Evolutionary conservation across 1,284 basidiomycete species (phyloP), one percentile per base, ranked within the genome.

Genomic region (Erythrobasidium hasegawianum): DNA sequence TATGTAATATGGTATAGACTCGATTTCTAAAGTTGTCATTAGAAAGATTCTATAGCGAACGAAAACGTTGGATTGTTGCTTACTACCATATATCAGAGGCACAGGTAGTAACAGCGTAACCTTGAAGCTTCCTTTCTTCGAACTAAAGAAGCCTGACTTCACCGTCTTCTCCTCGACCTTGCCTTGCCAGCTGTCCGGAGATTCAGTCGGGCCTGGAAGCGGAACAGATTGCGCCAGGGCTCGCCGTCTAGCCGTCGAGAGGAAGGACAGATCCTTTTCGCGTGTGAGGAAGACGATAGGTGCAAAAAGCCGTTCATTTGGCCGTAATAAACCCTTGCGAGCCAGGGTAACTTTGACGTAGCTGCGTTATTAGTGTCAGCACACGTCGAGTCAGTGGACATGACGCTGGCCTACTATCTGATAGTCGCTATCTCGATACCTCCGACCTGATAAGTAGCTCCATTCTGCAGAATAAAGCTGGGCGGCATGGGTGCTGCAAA

Each of bases 291-390:
- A 67, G 27, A 66, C 65, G 13, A 69, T 52, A 2, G 68, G 68
- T 2, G 64, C 64, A 18, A 69, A 64, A 1, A 69, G 55, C 1
- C 68, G 68, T n/a, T 69, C 68, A 33, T 69, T 69, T 7, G 64
- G 65, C n/a, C 68, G 3, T 18, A 69, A 38, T 0, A 69, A 47
- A 13, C 68, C 68, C 38, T 60, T 57, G 14, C 65, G 52, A 11
- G 59, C 65, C 16, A 69, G 50, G 14, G 68, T 69, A 9, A 67
- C 55, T 41, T 69, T 69, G 27, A 69, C 40, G 29, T 69, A 69
- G 56, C 62, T 65, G n/a, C 18, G 11, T 41, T 41, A n/a, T 8
- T 53, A 41, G n/a, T n/a, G 7, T 47, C 43, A 47, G 43, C 43
- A 11, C 33, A 47, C 22, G 43, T 47, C 43, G 7, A 5, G n/a